Conservation (phyloP, 139 green algal species). For the Spirogloea muscicola region DNA sequence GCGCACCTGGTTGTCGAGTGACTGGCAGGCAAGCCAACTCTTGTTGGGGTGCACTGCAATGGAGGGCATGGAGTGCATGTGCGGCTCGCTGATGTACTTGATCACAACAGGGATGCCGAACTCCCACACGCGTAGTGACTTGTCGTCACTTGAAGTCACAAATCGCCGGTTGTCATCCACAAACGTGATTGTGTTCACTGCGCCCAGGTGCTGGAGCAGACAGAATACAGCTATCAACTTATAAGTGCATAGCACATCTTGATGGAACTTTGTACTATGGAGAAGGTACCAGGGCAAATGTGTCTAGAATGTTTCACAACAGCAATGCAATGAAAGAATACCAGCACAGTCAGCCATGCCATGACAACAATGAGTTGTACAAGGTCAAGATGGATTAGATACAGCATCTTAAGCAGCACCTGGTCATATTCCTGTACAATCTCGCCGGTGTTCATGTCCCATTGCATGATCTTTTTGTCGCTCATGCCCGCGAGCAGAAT, state of each 20-base stretch:
- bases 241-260: too few relatives aligned
- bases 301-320: too few relatives aligned
- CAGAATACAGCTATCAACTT: too few relatives aligned
- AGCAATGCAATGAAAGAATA: too few relatives aligned
- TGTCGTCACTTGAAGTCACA: conserved; percentile 76
- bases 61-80: conserved; percentile 91
- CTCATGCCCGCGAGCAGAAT: conserved; percentile 80
- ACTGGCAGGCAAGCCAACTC: conserved; percentile 49
- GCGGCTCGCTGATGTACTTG: conserved; percentile 78
- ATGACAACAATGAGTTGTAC: too few relatives aligned
- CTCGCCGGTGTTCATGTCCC: conserved; percentile 81
- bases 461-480: conserved; percentile 88
- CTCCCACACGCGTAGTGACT: conserved; percentile 96
- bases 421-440: conserved; percentile 93
- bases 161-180: conserved; percentile 75
- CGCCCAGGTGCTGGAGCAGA: conserved; percentile 90
- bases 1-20: conserved; percentile 60
- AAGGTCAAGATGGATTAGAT: too few relatives aligned
- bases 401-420: too few relatives aligned
- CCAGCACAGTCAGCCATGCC: too few relatives aligned
- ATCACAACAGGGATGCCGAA: conserved; percentile 90
- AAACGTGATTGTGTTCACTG: conserved; percentile 97
- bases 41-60: conserved; percentile 68
- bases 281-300: too few relatives aligned
- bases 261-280: too few relatives aligned